Conservation (phyloP, 495 filamentous ascomycete species). For the Podospora bellae-mahoneyi region DNA sequence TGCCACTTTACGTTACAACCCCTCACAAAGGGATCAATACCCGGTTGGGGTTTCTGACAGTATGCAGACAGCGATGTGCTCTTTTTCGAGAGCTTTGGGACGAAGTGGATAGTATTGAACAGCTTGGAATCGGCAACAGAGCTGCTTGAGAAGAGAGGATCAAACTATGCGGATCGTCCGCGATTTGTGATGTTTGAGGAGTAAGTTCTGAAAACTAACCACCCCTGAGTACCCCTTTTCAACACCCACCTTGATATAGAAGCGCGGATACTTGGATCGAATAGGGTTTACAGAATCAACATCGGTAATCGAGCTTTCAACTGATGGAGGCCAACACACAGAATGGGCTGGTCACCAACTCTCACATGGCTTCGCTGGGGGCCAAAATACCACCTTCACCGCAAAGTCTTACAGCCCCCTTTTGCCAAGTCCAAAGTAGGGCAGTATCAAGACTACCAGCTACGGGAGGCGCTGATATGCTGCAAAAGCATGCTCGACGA, state of each 20-base stretch:
- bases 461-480: constrained; percentile 34
- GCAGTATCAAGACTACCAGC: constrained; percentile 33
- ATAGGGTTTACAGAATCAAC: neutral
- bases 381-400: constrained; percentile 44
- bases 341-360: constrained; percentile 46
- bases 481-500: constrained; percentile 29
- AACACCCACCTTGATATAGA: neutral
- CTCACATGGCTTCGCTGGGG: constrained; percentile 50
- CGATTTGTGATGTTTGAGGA: constrained; percentile 50
- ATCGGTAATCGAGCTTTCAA: neutral
- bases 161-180: constrained; percentile 45
- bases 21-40: neutral
- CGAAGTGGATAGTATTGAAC: constrained; percentile 43
- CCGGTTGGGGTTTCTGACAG: neutral
- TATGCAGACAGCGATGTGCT: constrained; percentile 32
- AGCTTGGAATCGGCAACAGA: constrained; percentile 39
- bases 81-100: constrained; percentile 42
- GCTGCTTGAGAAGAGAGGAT: constrained; percentile 44
- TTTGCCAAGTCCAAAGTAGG: constrained; percentile 38
- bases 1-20: neutral
- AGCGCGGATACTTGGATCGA: neutral
- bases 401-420: constrained; percentile 41
- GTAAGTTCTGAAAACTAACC: neutral
- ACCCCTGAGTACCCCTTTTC: neutral
- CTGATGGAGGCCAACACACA: constrained; percentile 4